phyloP scores from a whole-genome alignment of 202 grass and related monocot genomes.

The Setaria viridis region DNA sequence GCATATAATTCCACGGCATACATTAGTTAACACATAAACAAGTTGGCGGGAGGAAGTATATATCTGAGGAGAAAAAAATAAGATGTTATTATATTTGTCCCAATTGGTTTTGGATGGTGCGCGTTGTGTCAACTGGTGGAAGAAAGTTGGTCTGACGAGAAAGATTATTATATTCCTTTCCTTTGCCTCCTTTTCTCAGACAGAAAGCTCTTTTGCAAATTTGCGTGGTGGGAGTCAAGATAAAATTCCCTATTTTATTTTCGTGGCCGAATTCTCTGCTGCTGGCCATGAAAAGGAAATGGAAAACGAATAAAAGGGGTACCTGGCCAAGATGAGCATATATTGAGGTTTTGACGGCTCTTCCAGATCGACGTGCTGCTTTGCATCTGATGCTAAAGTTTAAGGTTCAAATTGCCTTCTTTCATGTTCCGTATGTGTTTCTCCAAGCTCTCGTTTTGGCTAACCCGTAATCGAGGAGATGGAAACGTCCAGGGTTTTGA shows the following conservation, averaged over 20 bases:
- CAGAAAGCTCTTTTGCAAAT: conserved; percentile 62
- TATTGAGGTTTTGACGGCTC: conserved; percentile 24
- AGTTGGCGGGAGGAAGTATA: conserved; percentile 4
- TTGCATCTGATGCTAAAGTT: conserved; percentile 57
- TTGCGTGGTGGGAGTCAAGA: conserved; percentile 51
- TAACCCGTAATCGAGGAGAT: conserved; percentile 24
- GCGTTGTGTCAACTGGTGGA: conserved; percentile 47
- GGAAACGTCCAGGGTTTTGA: background rate
- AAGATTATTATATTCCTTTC: conserved; percentile 38
- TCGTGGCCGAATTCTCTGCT: conserved; percentile 28
- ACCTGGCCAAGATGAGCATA: conserved; percentile 39
- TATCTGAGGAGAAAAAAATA: background rate
- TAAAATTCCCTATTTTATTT: conserved; percentile 52
- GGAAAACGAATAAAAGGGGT: conserved; percentile 34
- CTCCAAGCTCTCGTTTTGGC: conserved; percentile 1
- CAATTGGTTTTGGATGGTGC: conserved; percentile 40
- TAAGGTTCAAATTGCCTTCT: conserved; percentile 18
- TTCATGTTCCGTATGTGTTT: conserved; percentile 38
- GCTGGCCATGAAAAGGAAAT: conserved; percentile 15
- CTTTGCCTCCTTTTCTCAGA: conserved; percentile 56
- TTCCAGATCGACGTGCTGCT: conserved; percentile 29
- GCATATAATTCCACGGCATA: conserved; percentile 47
- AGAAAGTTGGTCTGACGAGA: conserved; percentile 35
- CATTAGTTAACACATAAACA: conserved; percentile 20
- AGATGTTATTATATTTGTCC: background rate